These are phyloP conservation scores for Fusarium virguliforme DNA, from an alignment of 2,329 filamentous ascomycete genomes.

Conservation along the genomic window DNA sequence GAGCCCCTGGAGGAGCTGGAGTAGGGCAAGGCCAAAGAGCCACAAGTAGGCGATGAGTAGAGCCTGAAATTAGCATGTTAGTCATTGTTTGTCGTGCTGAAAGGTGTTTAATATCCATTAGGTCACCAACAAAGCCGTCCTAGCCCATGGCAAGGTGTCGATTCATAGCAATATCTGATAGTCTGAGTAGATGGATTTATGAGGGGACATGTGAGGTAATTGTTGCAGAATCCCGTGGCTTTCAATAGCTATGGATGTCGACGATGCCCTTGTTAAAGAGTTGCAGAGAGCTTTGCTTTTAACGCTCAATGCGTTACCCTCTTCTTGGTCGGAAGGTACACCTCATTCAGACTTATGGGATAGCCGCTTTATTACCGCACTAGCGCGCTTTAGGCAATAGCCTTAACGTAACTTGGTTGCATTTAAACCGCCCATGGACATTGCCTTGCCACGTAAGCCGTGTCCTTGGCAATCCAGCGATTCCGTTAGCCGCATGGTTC, in stretches of 20 bases:
- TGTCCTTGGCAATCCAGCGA: background rate
- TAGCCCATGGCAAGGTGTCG: background rate
- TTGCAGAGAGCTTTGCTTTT: background rate
- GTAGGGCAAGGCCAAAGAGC: constrained; percentile 8
- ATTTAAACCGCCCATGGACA: background rate
- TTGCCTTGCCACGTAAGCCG: background rate
- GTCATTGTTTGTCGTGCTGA: background rate
- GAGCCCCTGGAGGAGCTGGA: background rate
- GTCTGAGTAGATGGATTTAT: background rate
- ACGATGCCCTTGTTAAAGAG: background rate
- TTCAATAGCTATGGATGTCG: too few relatives aligned
- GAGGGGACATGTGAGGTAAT: background rate
- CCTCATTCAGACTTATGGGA: background rate
- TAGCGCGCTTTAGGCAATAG: background rate
- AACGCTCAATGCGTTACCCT: background rate
- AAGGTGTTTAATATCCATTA: background rate
- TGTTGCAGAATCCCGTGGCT: background rate
- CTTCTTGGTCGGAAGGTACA: background rate
- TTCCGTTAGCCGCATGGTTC: background rate
- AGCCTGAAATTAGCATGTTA: background rate
- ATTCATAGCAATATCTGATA: background rate
- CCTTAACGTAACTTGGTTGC: background rate
- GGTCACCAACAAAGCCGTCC: background rate
- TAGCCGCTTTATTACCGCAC: constrained; percentile 1
- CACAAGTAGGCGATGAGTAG: constrained; percentile 5